Evolutionary conservation across 2,329 filamentous ascomycete genomes (phyloP), one percentile per base, ranked within the genome.

Genomic region (Aspergillus chevalieri): DNA sequence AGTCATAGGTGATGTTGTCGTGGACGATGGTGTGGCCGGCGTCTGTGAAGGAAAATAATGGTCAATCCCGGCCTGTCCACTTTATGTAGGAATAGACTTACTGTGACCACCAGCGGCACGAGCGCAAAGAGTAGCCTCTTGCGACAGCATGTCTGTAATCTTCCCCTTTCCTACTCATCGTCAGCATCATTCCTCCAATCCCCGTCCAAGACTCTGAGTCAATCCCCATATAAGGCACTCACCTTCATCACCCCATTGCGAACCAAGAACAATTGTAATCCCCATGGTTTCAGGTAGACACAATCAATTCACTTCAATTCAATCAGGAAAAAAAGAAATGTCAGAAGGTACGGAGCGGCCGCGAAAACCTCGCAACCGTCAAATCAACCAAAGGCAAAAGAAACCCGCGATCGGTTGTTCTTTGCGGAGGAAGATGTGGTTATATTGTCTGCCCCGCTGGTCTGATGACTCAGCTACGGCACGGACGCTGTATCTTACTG

Each of bases 221-320:
- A 12, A 19, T 10, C 17, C 8, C 26, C 26, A 30, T 30, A 30
- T 30, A 28, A 10, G 10, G 10, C 9, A 30, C 61, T 46, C 48
- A 69, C 73, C 73, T 66, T 75, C 73, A 66, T 75, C 73, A 58
- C 73, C 73, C 68, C 71, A 75, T 65, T 75, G 73, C 56, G 68
- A 64, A 52, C 73, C 73, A 46, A 75, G 60, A 57, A 75, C 70
- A 47, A 75, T 67, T 46, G 72, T 71, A 49, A 74, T 46, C 54
- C 51, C 67, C 65, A 67, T 67, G 39, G 48, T 64, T 30, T 9
- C 19, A 46, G 19, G 28, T 8, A 47, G 51, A n/a, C 24, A 46
- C 43, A 43, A 34, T 43, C 38, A 10, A 43, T 26, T 42, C 39
- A 26, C 9, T n/a, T n/a, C 14, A 8, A 47, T 46, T 28, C 3